Base-by-base conservation (phyloP, 2,329 filamentous ascomycete species). In the Ceratocystiopsis minuta region DNA sequence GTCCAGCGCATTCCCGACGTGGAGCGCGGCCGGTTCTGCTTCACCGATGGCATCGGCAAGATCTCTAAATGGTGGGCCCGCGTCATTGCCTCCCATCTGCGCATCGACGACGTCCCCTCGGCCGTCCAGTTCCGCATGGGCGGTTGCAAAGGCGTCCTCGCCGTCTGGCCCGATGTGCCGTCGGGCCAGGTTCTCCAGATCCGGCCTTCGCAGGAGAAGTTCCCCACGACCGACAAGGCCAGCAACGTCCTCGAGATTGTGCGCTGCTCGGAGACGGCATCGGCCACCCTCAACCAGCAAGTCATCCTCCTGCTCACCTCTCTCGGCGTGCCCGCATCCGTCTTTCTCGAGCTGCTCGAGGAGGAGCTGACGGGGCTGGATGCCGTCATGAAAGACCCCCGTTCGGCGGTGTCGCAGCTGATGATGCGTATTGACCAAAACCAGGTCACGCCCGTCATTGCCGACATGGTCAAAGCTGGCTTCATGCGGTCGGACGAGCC, bases 1-100 rank as follows among this genome's bases (percentile, higher is more conserved):
- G 63, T 65, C 6, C 72, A 64, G 4, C 47, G 40, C 38, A 82
- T 88, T 31, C 58, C 67, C 0, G 90, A 96, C 49, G 70, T 96
- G 16, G 64, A 75, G 45, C 67, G 68, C 2, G 75, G 81, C 38
- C 71, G 65, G 0, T 77, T 74, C 53, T 80, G 66, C 46, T 98
- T 96, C 55, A 90, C 82, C 0, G 90, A 98, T 53, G 90, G 90
- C 0, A 82, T 96, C 3, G 90, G 90, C 1, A 92, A 85, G 54
- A 84, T 98, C n/a, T 95, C 88, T 0, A 61, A 60, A 0, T 78
- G 83, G 45, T 63, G 94, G 17, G 82, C 86, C 0, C 64, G 75
- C 24, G 72, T 90, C 59, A 74, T 92, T 37, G 71, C 78, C 10
- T 63, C 72, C 14, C 80, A 90, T 48, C 72, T 92, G 46, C 68